Evolutionary conservation across 192 early-diverging fungal genomes (phyloP).

Genomic region (Coemansia sp.): DNA sequence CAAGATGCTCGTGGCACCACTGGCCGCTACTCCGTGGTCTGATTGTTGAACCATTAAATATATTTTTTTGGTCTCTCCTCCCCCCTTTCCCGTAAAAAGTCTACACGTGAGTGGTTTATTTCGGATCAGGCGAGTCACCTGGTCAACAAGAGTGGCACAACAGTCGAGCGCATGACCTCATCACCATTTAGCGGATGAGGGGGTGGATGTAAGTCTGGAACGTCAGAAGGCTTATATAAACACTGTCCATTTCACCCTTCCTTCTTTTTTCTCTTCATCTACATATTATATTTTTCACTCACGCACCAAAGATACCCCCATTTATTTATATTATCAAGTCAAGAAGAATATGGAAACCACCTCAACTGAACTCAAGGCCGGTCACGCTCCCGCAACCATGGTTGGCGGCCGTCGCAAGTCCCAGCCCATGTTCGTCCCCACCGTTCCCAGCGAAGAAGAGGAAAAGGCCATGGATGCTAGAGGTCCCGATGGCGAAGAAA

Average conservation of each 20-base stretch:
- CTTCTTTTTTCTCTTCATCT: not conserved
- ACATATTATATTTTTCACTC: not conserved
- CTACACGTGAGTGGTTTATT: not conserved
- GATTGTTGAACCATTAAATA: not conserved
- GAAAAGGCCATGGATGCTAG: constrained; percentile 18
- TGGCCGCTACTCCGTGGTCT: constrained; percentile 55
- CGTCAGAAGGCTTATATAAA: not conserved
- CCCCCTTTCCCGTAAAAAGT: not conserved
- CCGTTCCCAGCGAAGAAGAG: constrained; percentile 17
- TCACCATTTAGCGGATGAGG: constrained; percentile 8
- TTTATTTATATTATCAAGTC: not conserved
- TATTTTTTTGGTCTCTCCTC: not conserved
- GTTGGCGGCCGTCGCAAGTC: constrained; percentile 49
- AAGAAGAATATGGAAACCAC: not conserved
- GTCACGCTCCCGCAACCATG: constrained; percentile 22
- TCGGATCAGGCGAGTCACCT: constrained; percentile 4
- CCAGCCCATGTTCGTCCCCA: constrained; percentile 11
- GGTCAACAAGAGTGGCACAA: not conserved
- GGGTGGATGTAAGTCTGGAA: constrained; percentile 5
- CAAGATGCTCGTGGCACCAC: constrained; percentile 62
- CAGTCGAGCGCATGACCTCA: constrained; percentile 7
- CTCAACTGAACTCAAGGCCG: constrained; percentile 13
- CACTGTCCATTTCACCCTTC: not conserved
- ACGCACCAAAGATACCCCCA: not conserved
- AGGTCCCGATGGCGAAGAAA: constrained; percentile 25